A percentile compares a stretch with the other conserved stretches of the same genome.
Conservation (phyloP, 345 rosid genomes). For the Luvunga scandens region DNA sequence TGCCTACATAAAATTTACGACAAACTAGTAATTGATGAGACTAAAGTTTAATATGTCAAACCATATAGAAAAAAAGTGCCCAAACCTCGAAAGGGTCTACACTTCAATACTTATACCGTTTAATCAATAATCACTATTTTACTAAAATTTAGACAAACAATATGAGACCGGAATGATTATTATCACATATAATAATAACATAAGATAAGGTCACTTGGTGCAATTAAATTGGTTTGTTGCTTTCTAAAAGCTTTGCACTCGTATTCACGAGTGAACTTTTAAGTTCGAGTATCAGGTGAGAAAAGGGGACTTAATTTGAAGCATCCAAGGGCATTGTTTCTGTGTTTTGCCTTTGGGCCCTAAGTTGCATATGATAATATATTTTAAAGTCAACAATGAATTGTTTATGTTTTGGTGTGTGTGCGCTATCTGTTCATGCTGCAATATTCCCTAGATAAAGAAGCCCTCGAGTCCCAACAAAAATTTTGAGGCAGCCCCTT, state of each 20-base stretch:
- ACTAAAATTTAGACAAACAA: neutral
- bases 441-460: conserved; percentile 23
- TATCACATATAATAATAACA: neutral
- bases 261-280: conserved; percentile 12
- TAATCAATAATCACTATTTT: neutral
- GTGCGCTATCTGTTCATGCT: conserved; percentile 14
- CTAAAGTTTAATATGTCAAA: neutral
- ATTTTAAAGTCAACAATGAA: neutral
- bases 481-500: conserved; percentile 8
- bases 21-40: too few species aligned
- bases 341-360: neutral
- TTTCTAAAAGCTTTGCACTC: neutral
- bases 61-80: neutral
- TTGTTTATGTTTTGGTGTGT: conserved; percentile 15
- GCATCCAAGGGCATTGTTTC: conserved; percentile 24
- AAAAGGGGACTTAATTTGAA: neutral
- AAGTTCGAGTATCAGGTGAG: neutral
- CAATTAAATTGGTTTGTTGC: neutral
- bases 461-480: conserved; percentile 31
- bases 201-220: neutral
- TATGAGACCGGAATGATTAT: neutral
- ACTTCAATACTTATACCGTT: neutral
- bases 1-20: neutral
- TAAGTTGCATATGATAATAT: neutral
- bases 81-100: neutral